phyloP scores from a whole-genome alignment of 257 asterid genomes.

The Jaltomata sinuosa region DNA sequence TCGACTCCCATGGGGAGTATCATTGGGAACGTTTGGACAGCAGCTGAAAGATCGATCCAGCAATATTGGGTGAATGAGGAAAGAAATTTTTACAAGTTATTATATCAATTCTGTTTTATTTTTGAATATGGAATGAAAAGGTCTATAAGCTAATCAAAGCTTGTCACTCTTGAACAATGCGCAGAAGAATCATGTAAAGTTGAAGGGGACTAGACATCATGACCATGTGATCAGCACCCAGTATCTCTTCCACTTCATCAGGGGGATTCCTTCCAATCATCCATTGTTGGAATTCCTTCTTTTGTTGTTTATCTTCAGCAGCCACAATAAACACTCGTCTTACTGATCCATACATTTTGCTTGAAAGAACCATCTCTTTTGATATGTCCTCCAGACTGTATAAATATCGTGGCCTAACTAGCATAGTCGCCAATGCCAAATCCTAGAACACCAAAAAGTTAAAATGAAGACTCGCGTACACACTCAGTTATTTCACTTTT shows the following conservation, averaged over 20 bases:
- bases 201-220: constrained; percentile 25
- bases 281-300: constrained; percentile 19
- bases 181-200: constrained; percentile 6
- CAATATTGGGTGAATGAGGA: not conserved
- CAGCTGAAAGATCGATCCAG: not conserved
- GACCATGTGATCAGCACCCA: constrained; percentile 33
- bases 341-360: constrained; percentile 12
- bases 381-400: constrained; percentile 4
- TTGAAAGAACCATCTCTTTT: constrained; percentile 2
- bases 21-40: not conserved
- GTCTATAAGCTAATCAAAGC: not conserved
- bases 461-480: too few species aligned
- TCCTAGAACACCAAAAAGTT: constrained; percentile 4
- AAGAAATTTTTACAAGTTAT: not conserved
- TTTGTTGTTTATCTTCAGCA: constrained; percentile 11
- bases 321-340: constrained; percentile 16
- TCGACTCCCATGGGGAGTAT: too few species aligned
- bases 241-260: constrained; percentile 15
- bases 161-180: not conserved
- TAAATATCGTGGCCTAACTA: constrained; percentile 8
- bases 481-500: not conserved
- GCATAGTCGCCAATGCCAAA: constrained; percentile 15
- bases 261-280: constrained; percentile 25
- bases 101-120: not conserved
- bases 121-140: not conserved